Evolutionary conservation across 805 yeast species (phyloP), one percentile per base, ranked within the genome.

Genomic region (Kazachstania bromeliacearum): DNA sequence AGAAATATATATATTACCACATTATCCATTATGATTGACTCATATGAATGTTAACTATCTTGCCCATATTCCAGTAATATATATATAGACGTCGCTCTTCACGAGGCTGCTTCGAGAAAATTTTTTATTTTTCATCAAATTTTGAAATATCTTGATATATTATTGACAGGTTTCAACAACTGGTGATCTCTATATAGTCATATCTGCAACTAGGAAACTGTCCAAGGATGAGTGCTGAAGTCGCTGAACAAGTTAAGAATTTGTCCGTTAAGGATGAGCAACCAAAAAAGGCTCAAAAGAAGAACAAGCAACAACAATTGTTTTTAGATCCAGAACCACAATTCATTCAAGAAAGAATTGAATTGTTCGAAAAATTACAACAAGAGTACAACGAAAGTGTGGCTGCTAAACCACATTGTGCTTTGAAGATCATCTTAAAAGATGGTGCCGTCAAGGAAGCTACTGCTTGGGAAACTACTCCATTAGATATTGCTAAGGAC

Each of bases 401-500:
- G 35, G 83, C 87, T 15, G 60, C 73, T 17, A 70, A 72, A 67
- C 66, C 67, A 35, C 73, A 77, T 37, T 75, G 67, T 18, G 71
- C 85, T 31, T 78, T 92, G 60, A 73, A 73, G 47, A 72, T 92
- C 58, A 82, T 94, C 36, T 70, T 89, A 61, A 84, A 81, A 57
- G 96, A 89, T 51, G 97, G 96, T 35, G 62, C 83, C 25, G 63
- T 73, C 39, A 79, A 81, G 59, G 79, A 72, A 48, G 98, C 85
- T 43, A 73, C 73, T 19, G 67, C 95, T 4, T 92, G 79, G 78
- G 96, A 88, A 61, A 87, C 97, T 34, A 67, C 87, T 19, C 98
- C 98, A 31, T 62, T 84, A 62, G 80, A 77, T 35, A 82, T 89
- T 46, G 96, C 97, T 35, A 71, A 69, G 50, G 77, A 62, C 38